These are phyloP conservation scores for Colletotrichum melonis DNA, from an alignment of 2,329 filamentous ascomycete species.

Conservation along the genomic window DNA sequence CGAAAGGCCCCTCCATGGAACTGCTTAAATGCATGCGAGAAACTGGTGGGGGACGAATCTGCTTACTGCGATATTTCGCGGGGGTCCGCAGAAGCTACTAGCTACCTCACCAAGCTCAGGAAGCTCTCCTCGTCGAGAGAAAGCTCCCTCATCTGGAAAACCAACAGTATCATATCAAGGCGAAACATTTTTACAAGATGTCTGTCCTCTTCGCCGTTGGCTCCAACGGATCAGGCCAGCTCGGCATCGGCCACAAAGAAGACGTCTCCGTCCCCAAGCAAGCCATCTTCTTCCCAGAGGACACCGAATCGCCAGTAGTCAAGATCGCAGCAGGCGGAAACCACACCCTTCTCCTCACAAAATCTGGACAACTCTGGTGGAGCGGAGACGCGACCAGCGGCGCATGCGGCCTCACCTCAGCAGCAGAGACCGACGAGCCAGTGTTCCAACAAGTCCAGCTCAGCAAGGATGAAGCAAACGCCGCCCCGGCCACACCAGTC, in stretches of 20 bases:
- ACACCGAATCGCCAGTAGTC: constrained; percentile 48
- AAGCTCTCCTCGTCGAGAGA: neutral
- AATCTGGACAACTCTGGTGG: constrained; percentile 69
- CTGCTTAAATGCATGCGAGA: constrained; percentile 25
- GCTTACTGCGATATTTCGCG: constrained; percentile 20
- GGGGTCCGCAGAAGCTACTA: neutral
- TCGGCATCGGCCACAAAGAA: constrained; percentile 77
- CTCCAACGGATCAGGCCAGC: constrained; percentile 81
- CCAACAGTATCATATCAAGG: neutral
- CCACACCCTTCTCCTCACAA: constrained; percentile 81
- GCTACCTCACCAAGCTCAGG: neutral
- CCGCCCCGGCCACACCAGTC: neutral
- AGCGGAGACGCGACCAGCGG: constrained; percentile 70
- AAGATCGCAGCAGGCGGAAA: constrained; percentile 78
- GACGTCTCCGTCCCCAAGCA: constrained; percentile 76
- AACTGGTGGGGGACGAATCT: constrained; percentile 33
- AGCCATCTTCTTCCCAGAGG: constrained; percentile 64
- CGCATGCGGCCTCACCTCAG: constrained; percentile 60
- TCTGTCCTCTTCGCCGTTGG: constrained; percentile 74
- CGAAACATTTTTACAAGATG: constrained; percentile 48
- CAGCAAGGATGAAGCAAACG: constrained; percentile 37
- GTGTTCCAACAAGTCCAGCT: constrained; percentile 54
- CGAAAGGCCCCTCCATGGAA: constrained; percentile 23
- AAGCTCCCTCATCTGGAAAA: neutral
- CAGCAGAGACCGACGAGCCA: constrained; percentile 43